phyloP scores from a whole-genome alignment of 2,329 filamentous ascomycete genomes.

The Trichoderma oligosporum region DNA sequence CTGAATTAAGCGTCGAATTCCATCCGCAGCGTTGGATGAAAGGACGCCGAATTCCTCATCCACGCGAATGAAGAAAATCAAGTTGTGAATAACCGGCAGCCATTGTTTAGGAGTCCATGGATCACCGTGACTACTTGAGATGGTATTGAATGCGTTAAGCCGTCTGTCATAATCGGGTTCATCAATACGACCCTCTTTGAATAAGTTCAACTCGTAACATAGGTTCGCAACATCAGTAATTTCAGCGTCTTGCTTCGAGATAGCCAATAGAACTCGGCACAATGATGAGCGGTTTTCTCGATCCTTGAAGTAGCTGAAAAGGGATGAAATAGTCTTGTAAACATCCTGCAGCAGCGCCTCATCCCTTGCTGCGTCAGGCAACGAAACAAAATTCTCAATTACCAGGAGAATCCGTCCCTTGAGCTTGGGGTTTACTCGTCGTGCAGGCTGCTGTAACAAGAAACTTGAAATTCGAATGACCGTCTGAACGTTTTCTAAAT shows the following conservation, averaged over 20 bases:
- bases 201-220: constrained; percentile 78
- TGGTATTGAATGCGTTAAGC: constrained; percentile 67
- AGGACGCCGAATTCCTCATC: constrained; percentile 86
- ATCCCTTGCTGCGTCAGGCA: constrained; percentile 45
- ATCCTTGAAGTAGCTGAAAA: constrained; percentile 91
- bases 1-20: constrained; percentile 73
- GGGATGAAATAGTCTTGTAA: constrained; percentile 69
- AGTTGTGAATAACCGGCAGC: constrained; percentile 83
- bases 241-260: constrained; percentile 61
- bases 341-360: constrained; percentile 57
- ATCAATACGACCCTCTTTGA: constrained; percentile 66
- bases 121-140: constrained; percentile 61
- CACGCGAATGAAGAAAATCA: constrained; percentile 80
- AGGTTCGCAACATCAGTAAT: constrained; percentile 63
- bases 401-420: constrained; percentile 79
- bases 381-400: constrained; percentile 72
- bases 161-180: constrained; percentile 86
- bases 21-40: constrained; percentile 73
- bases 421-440: constrained; percentile 74
- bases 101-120: constrained; percentile 68
- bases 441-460: constrained; percentile 78
- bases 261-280: constrained; percentile 66
- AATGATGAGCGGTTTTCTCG: constrained; percentile 69
- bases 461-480: constrained; percentile 77
- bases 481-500: constrained; percentile 66